A percentile compares a stretch with the other conserved stretches of the same genome.
phyloP scores from a whole-genome alignment of 176 grass and related monocot genomes.

The Lolium rigidum region DNA sequence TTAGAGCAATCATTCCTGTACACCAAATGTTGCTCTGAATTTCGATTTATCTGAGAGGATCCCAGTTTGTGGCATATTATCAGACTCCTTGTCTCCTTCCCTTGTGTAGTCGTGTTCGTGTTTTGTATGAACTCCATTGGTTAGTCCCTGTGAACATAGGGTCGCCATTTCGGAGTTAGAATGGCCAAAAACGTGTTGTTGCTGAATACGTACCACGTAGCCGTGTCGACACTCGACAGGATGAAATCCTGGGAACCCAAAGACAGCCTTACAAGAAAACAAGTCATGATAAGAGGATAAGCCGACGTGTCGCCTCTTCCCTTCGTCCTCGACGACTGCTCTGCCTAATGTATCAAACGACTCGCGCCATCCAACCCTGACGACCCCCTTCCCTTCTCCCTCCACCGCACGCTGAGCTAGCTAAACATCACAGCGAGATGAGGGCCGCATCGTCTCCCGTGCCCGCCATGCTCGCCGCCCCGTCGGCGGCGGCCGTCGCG shows the following conservation, averaged over 20 bases:
- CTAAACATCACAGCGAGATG: slow-evolving; percentile 27
- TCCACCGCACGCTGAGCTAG: not conserved
- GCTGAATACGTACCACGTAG: not conserved
- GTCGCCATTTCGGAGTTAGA: not conserved
- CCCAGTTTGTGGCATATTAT: slow-evolving; percentile 18
- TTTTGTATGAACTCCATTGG: not conserved
- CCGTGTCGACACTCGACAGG: slow-evolving; percentile 36
- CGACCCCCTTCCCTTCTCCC: not conserved
- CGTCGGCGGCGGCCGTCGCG: not conserved
- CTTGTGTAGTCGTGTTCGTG: not conserved
- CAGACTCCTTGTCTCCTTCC: not conserved
- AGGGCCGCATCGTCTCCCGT: slow-evolving; percentile 51
- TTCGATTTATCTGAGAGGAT: slow-evolving; percentile 31
- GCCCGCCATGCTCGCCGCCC: slow-evolving; percentile 33
- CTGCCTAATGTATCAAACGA: not conserved
- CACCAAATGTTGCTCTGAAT: slow-evolving; percentile 6
- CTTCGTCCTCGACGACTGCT: not conserved
- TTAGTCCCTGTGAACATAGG: not conserved
- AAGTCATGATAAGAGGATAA: slow-evolving; percentile 60
- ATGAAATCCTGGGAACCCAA: slow-evolving; percentile 27
- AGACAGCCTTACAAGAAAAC: slow-evolving; percentile 23
- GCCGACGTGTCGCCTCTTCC: slow-evolving; percentile 45
- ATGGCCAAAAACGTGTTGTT: slow-evolving; percentile 19
- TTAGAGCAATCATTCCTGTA: not conserved
- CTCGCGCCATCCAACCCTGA: not conserved